These are phyloP conservation scores for Chaetothyriales sp. DNA, from an alignment of 2,329 filamentous ascomycete genomes.

Conservation along the genomic window DNA sequence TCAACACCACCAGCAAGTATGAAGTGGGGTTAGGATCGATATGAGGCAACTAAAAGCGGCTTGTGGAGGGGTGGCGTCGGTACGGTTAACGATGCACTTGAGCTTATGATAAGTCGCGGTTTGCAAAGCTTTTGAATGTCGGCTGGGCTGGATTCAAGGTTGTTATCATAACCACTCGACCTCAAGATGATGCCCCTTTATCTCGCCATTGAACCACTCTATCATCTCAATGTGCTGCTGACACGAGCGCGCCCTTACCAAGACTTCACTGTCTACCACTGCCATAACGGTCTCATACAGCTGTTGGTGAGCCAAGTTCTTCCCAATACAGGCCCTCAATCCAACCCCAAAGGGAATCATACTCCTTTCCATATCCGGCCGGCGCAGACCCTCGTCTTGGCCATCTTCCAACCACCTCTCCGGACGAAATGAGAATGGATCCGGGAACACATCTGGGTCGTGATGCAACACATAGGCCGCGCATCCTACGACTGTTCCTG, in stretches of 20 bases:
- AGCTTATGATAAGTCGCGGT: too few species aligned
- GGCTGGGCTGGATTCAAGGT: too few species aligned
- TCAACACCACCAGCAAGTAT: too few species aligned
- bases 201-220: constrained; percentile 38
- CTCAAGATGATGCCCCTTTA: not conserved
- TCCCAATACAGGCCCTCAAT: constrained; percentile 34
- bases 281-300: constrained; percentile 29
- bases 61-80: too few species aligned
- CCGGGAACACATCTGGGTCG: constrained; percentile 29
- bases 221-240: constrained; percentile 33
- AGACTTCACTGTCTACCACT: constrained; percentile 29
- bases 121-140: too few species aligned
- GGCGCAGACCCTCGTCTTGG: constrained; percentile 13
- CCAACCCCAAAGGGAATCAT: constrained; percentile 38
- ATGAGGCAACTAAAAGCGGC: too few species aligned
- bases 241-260: constrained; percentile 30
- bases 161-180: not conserved
- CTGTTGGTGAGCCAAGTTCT: constrained; percentile 34
- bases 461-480: constrained; percentile 34
- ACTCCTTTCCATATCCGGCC: constrained; percentile 24
- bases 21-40: too few species aligned
- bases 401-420: constrained; percentile 33
- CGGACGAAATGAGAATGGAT: constrained; percentile 31
- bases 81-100: too few species aligned
- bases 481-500: constrained; percentile 32